Evolutionary conservation across 2,329 filamentous ascomycete genomes (phyloP).

Genomic region (Proliferodiscus dingleyae): DNA sequence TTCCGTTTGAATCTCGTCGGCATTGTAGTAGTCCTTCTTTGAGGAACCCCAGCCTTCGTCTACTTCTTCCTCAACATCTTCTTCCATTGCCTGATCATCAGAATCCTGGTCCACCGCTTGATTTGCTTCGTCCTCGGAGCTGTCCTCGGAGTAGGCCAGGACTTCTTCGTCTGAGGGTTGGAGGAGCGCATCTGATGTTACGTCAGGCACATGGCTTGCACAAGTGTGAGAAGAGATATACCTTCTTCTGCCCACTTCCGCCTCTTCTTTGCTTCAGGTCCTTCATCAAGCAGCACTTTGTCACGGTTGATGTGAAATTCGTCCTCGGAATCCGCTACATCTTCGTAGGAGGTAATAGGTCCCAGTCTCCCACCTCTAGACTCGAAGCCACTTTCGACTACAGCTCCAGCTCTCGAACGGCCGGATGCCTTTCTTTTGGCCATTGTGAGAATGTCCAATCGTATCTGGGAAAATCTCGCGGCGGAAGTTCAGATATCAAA

Average conservation of each 20-base stretch:
- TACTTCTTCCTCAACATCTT: slow-evolving; percentile 52
- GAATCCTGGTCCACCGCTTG: slow-evolving; percentile 46
- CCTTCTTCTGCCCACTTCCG: slow-evolving; percentile 66
- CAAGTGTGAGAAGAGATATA: too few species aligned
- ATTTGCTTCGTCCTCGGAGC: slow-evolving; percentile 36
- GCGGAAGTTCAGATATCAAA: not conserved
- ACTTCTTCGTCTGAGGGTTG: slow-evolving; percentile 61
- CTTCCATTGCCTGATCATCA: slow-evolving; percentile 50
- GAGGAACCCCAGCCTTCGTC: slow-evolving; percentile 80
- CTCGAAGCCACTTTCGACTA: slow-evolving; percentile 11
- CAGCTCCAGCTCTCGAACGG: slow-evolving; percentile 1
- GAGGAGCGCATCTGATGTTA: slow-evolving; percentile 42
- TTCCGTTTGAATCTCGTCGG: slow-evolving; percentile 65
- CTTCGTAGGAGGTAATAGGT: slow-evolving; percentile 56
- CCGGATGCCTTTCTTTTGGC: slow-evolving; percentile 22
- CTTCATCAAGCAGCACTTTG: slow-evolving; percentile 79
- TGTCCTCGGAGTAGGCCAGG: slow-evolving; percentile 44
- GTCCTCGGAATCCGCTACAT: slow-evolving; percentile 90
- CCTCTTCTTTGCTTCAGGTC: slow-evolving; percentile 70
- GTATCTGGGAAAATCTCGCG: not conserved
- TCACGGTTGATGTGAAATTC: slow-evolving; percentile 87
- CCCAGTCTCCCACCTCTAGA: slow-evolving; percentile 20
- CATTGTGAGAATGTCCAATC: slow-evolving; percentile 13
- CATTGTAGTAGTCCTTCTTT: slow-evolving; percentile 88
- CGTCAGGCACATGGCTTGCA: too few species aligned